Evolutionary conservation across 2,329 filamentous ascomycete genomes (phyloP).

Genomic region (Trichophaea hybrida): DNA sequence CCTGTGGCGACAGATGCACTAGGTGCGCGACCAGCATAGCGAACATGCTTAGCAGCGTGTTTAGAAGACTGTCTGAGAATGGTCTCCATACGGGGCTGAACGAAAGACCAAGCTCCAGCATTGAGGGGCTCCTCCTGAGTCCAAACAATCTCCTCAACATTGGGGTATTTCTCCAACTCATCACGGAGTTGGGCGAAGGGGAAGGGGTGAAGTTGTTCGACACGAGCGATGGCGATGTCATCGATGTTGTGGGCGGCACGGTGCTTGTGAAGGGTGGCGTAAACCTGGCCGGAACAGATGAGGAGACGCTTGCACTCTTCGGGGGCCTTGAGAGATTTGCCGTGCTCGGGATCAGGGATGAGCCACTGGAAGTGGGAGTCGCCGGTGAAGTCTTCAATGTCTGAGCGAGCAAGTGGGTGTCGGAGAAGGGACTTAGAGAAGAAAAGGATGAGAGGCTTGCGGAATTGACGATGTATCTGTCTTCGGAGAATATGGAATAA

Average conservation of each 20-base stretch:
- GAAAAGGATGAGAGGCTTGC: constrained; percentile 95
- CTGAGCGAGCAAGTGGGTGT: constrained; percentile 79
- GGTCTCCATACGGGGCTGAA: constrained; percentile 95
- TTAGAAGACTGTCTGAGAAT: constrained; percentile 57
- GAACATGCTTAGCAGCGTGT: constrained; percentile 87
- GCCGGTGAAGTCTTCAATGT: constrained; percentile 78
- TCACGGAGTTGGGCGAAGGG: constrained; percentile 94
- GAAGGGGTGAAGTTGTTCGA: constrained; percentile 98
- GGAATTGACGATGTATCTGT: constrained; percentile 98
- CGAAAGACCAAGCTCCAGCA: constrained; percentile 90
- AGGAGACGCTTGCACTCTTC: constrained; percentile 90
- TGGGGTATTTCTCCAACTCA: constrained; percentile 92
- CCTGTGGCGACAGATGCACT: constrained; percentile 90
- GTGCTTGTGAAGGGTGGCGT: constrained; percentile 78
- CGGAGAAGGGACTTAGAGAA: constrained; percentile 95
- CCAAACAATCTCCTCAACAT: constrained; percentile 96
- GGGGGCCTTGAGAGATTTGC: constrained; percentile 58
- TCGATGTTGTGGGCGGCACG: constrained; percentile 73
- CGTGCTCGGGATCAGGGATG: constrained; percentile 77
- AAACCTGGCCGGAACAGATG: constrained; percentile 90
- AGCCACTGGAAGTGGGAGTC: constrained; percentile 95
- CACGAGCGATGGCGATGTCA: constrained; percentile 82
- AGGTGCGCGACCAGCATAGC: constrained; percentile 90
- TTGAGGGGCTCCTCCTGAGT: constrained; percentile 95
- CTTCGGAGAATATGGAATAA: constrained; percentile 90